Evolutionary conservation across 2,329 filamentous ascomycete genomes (phyloP), one percentile per base, ranked within the genome.

Genomic region (Clarireedia paspali): DNA sequence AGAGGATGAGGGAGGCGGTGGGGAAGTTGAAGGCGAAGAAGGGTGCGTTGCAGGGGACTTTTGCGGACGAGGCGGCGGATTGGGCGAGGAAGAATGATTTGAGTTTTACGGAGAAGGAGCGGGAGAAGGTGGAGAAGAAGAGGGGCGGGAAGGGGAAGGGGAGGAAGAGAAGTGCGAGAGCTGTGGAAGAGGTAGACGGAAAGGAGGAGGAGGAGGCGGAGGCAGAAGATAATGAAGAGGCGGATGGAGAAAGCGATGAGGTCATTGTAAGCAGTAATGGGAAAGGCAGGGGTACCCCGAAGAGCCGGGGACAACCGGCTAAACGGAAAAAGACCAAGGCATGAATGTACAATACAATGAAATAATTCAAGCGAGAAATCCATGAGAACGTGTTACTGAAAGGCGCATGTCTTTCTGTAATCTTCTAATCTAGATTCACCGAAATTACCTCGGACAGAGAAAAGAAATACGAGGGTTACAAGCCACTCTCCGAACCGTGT

Each of bases 1-100:
- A 88, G 70, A 80, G 87, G 57, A 87, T 95, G 87, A 83, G 83
- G 46, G 85, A 83, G 54, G 89, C 89, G 0, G 83, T 94, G 55
- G 80, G 79, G 56, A 82, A 77, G 68, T 74, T 95, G 55, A 81
- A 83, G 59, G 75, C 78, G 27, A 79, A 80, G 59, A 70, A 65
- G 50, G 56, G 30, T 2, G 44, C 27, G 38, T 27, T 40, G 24
- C 46, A 30, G 15, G 52, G 44, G 2, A 70, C 67, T 1, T 67
- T 68, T 59, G 66, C 60, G 1, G 67, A 70, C 51, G 56, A 66
- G 44, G 67, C 65, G n/a, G 59, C 49, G 40, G 63, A 66, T 50
- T 69, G 67, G 65, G 68, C 61, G 17, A 64, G 60, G 58, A 67
- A 64, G 53, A 66, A 68, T 55, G 67, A 69, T 52, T 52, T 66